Evolutionary conservation across 768 basidiomycete genomes (phyloP).

Genomic region (Calocybe gangraenosa): DNA sequence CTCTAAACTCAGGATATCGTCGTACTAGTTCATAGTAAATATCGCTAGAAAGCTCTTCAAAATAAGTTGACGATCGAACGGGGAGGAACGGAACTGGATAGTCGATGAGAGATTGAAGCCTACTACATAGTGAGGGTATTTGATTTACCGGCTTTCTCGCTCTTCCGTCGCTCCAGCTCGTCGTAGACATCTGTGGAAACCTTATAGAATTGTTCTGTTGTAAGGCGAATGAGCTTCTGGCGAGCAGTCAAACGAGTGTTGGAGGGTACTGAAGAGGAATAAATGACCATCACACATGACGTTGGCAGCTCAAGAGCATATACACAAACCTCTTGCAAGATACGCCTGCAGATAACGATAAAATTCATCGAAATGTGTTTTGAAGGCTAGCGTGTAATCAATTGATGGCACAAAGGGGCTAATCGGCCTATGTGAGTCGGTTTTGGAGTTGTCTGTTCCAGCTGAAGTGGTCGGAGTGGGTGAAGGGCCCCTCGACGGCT

Average conservation of each 20-base stretch:
- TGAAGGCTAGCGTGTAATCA: slow-evolving; percentile 63
- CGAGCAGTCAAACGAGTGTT: slow-evolving; percentile 79
- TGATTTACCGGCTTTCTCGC: slow-evolving; percentile 69
- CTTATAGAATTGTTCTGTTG: slow-evolving; percentile 95
- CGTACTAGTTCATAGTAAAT: slow-evolving; percentile 91
- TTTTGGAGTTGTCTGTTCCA: slow-evolving; percentile 84
- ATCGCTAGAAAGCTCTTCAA: slow-evolving; percentile 94
- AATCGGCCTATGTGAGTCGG: slow-evolving; percentile 76
- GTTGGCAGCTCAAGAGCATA: slow-evolving; percentile 1
- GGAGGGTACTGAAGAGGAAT: slow-evolving; percentile 53
- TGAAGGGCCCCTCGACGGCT: slow-evolving; percentile 56
- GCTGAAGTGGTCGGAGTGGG: slow-evolving; percentile 86
- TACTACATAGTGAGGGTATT: slow-evolving; percentile 17
- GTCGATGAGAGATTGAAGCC: slow-evolving; percentile 8
- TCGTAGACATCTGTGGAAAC: slow-evolving; percentile 98
- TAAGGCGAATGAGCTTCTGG: slow-evolving; percentile 91
- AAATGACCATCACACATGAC: slow-evolving; percentile 1
- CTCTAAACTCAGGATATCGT: slow-evolving; percentile 94
- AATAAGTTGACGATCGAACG: slow-evolving; percentile 77
- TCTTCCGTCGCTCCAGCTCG: slow-evolving; percentile 82
- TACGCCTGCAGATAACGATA: slow-evolving; percentile 69
- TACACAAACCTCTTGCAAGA: slow-evolving; percentile 61
- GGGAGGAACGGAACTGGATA: slow-evolving; percentile 81
- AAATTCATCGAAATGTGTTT: slow-evolving; percentile 69
- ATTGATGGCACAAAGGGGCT: slow-evolving; percentile 48